Conservation (phyloP, 495 filamentous ascomycete genomes). For the Talaromyces liani region DNA sequence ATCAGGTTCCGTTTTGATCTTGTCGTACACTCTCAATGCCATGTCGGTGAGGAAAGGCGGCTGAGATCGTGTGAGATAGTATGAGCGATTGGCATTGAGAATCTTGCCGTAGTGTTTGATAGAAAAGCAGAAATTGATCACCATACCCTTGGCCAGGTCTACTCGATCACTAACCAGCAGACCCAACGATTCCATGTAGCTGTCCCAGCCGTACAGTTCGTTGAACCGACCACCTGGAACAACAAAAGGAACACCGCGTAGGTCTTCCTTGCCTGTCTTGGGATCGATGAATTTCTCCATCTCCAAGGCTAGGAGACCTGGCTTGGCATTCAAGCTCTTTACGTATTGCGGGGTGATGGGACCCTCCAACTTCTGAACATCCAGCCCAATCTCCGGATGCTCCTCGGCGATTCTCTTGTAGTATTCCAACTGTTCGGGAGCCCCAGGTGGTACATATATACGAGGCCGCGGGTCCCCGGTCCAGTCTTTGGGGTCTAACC, state of each 20-base stretch:
- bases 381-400: slow-evolving; percentile 72
- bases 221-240: slow-evolving; percentile 97
- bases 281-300: slow-evolving; percentile 70
- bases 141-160: slow-evolving; percentile 85
- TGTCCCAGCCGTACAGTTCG: slow-evolving; percentile 96
- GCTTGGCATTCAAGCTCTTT: slow-evolving; percentile 67
- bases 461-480: slow-evolving; percentile 77
- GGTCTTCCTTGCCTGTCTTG: slow-evolving; percentile 53
- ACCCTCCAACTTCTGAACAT: slow-evolving; percentile 70
- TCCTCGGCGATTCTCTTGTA: slow-evolving; percentile 69
- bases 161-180: slow-evolving; percentile 73
- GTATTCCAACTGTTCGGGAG: slow-evolving; percentile 81
- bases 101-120: slow-evolving; percentile 98
- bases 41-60: slow-evolving; percentile 97
- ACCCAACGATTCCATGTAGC: slow-evolving; percentile 91
- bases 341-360: slow-evolving; percentile 69
- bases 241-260: slow-evolving; percentile 84
- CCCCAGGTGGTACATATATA: slow-evolving; percentile 85
- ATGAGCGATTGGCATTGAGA: slow-evolving; percentile 90
- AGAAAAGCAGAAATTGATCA: slow-evolving; percentile 92
- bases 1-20: slow-evolving; percentile 72
- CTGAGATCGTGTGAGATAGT: slow-evolving; percentile 89
- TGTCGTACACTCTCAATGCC: slow-evolving; percentile 82
- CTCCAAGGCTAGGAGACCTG: slow-evolving; percentile 79
- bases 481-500: slow-evolving; percentile 84